Evolutionary conservation across 345 rosid species (phyloP), one percentile per base, ranked within the genome.

Genomic region (Citrus reticulata): DNA sequence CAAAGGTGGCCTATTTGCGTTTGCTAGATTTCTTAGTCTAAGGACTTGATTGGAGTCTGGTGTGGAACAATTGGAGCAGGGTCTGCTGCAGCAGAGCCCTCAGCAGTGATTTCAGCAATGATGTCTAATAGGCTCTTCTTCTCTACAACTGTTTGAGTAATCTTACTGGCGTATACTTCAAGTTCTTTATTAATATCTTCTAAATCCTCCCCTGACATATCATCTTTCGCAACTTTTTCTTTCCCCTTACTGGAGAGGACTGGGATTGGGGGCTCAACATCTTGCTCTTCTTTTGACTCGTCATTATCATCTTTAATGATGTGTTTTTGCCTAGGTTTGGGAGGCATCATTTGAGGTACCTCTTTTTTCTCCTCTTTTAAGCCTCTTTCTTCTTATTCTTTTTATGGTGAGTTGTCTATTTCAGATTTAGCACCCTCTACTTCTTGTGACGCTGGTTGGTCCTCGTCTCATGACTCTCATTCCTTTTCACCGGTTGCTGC

Each of bases 191-290:
- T 9, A 39, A 39, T 39, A 0, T 39, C 2, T 0, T 39, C 10
- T 39, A 0, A 0, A 8, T 39, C 10, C 8, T 39, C 10, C 0
- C 2, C 0, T 0, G 0, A 8, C 10, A 0, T 0, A 1, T 39
- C 10, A 1, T 7, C 0, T 0, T 2, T 0, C 42, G 0, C 0
- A 39, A 39, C 2, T 1, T 39, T 39, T 39, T 39, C 42, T 39
- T 39, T 39, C 1, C 10, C 42, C 0, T 39, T 39, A 1, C 0
- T 39, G 7, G 2, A 39, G 10, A 37, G 0, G 37, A 0, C 37
- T 34, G 0, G 1, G 7, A 37, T 1, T 37, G 8, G 8, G 1
- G 39, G 39, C 0, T 37, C 0, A 37, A 0, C 7, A 37, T 37
- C 9, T 6, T 37, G 0, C 0, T 37, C 39, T 0, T 37, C 39